Conservation (phyloP, 192 early-diverging fungal species). For the Coemansia sp. region DNA sequence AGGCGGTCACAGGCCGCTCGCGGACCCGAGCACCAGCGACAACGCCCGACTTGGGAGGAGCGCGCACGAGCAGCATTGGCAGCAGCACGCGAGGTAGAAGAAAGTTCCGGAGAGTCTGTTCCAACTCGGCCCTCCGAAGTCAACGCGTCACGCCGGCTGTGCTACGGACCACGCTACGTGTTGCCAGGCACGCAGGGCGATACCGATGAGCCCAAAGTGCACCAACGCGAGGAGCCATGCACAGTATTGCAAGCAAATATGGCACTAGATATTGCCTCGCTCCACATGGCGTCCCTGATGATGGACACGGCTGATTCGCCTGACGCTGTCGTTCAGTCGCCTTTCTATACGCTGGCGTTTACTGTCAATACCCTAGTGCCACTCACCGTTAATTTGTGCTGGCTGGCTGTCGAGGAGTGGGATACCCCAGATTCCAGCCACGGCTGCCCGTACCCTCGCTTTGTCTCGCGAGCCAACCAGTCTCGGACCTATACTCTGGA, state of each 20-base stretch:
- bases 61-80: constrained; percentile 41
- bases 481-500: constrained; percentile 27
- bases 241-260: constrained; percentile 37
- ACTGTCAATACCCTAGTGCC: constrained; percentile 41
- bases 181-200: constrained; percentile 28
- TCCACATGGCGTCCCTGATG: constrained; percentile 39
- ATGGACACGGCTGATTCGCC: constrained; percentile 14
- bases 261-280: constrained; percentile 25
- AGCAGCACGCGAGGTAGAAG: constrained; percentile 48
- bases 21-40: constrained; percentile 18
- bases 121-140: constrained; percentile 49
- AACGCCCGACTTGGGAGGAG: constrained; percentile 47
- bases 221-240: constrained; percentile 42
- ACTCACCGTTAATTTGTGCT: constrained; percentile 31
- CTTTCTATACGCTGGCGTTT: constrained; percentile 39
- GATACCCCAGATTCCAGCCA: constrained; percentile 8
- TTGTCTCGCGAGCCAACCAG: constrained; percentile 32
- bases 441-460: constrained; percentile 16
- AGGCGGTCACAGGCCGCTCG: constrained; percentile 35
- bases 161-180: constrained; percentile 45
- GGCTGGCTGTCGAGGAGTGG: constrained; percentile 49
- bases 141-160: constrained; percentile 37
- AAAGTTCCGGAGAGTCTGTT: constrained; percentile 45
- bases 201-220: constrained; percentile 11
- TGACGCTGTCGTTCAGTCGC: constrained; percentile 26